Percentiles rank a stretch among this genome's conserved stretches.
Conservation (phyloP, 176 grass and related monocot genomes). For the Paspalum vaginatum region DNA sequence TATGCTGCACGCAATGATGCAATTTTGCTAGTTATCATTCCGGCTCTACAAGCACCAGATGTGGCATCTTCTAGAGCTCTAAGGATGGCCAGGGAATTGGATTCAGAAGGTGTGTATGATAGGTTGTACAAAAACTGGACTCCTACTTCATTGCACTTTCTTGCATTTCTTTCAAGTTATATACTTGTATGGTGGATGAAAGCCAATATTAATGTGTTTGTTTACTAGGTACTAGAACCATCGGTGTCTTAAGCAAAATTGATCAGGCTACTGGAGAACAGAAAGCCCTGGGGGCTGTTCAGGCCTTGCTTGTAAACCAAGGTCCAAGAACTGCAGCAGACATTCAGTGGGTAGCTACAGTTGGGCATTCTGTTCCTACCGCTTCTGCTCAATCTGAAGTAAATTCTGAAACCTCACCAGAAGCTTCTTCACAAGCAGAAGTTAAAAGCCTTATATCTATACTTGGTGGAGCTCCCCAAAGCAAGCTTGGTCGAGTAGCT, state of each 20-base stretch:
- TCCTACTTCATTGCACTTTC: neutral
- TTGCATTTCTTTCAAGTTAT: conserved; percentile 4
- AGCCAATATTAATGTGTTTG: conserved; percentile 18
- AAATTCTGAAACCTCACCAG: conserved; percentile 64
- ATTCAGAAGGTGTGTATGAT: conserved; percentile 64
- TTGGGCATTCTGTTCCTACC: conserved; percentile 69
- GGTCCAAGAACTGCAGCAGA: conserved; percentile 70
- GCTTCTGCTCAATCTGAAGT: conserved; percentile 58
- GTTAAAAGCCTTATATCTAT: conserved; percentile 71
- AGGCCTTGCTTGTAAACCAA: conserved; percentile 66
- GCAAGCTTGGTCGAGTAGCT: conserved; percentile 70
- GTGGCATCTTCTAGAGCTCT: conserved; percentile 79
- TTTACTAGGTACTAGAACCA: conserved; percentile 78
- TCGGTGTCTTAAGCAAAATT: conserved; percentile 84
- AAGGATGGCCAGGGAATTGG: conserved; percentile 73
- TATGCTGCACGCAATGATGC: conserved; percentile 73
- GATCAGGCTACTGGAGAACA: conserved; percentile 79
- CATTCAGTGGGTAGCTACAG: conserved; percentile 75
- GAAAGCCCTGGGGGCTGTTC: conserved; percentile 76
- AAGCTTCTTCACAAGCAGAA: conserved; percentile 79
- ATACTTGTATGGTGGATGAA: conserved; percentile 21
- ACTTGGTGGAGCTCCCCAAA: conserved; percentile 64
- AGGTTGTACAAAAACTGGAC: neutral
- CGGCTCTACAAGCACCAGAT: conserved; percentile 81
- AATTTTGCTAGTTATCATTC: conserved; percentile 73